Conservation (phyloP, 2,329 filamentous ascomycete genomes). For the Tolypocladium guangdongense region DNA sequence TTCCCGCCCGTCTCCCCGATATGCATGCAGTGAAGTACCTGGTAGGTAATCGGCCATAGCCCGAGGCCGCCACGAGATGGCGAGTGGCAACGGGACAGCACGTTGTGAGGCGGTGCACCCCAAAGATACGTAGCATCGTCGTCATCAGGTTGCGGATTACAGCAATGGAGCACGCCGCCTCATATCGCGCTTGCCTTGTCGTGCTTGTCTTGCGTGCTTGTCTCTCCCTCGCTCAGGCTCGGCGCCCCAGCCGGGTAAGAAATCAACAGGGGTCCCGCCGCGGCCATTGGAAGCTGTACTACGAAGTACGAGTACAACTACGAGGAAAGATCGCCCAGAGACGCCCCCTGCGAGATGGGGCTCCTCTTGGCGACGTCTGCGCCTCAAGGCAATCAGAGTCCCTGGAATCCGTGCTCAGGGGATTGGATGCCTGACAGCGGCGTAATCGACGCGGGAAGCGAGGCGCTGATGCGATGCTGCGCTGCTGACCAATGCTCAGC, state of each 20-base stretch:
- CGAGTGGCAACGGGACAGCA: background rate
- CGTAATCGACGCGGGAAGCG: background rate
- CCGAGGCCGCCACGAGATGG: background rate
- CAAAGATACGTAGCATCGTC: background rate
- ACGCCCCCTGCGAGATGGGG: background rate
- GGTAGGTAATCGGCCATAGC: too few relatives aligned
- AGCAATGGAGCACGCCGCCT: background rate
- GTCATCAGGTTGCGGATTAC: too few relatives aligned
- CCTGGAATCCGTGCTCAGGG: background rate
- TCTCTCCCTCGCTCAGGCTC: background rate
- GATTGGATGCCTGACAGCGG: background rate
- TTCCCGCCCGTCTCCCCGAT: background rate
- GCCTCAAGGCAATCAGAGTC: background rate
- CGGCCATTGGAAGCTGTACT: background rate
- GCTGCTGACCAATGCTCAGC: background rate
- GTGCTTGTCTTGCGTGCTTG: background rate
- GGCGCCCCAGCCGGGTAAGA: background rate
- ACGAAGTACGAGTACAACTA: background rate
- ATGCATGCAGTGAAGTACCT: too few relatives aligned
- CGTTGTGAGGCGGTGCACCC: background rate
- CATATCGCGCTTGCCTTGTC: background rate
- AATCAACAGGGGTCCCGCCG: background rate
- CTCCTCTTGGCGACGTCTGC: background rate
- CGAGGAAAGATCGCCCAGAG: background rate
- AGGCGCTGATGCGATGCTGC: background rate